phyloP scores from a whole-genome alignment of 2,329 filamentous ascomycete genomes.

The Exophiala sideris region DNA sequence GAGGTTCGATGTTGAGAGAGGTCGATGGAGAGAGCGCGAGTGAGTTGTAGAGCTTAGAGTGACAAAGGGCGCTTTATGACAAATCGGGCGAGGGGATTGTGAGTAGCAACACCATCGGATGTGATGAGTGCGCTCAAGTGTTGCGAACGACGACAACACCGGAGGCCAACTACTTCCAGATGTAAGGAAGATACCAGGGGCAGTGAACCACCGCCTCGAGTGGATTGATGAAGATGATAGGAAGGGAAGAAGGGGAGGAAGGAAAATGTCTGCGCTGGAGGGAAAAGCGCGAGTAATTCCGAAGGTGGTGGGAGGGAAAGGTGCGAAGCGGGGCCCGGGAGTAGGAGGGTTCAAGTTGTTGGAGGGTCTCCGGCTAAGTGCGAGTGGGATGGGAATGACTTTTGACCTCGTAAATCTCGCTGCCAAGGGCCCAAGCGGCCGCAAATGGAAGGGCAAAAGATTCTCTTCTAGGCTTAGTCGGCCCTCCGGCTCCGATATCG shows the following conservation, averaged over 20 bases:
- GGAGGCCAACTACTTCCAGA: too few relatives aligned
- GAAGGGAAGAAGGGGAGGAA: not conserved
- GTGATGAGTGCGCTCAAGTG: too few relatives aligned
- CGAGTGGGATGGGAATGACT: not conserved
- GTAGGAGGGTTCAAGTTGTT: too few relatives aligned
- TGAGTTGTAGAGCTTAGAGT: not conserved
- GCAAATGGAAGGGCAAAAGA: too few relatives aligned
- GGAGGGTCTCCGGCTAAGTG: too few relatives aligned
- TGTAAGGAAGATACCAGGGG: not conserved
- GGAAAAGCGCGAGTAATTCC: too few relatives aligned
- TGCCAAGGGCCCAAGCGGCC: too few relatives aligned
- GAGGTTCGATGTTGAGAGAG: not conserved
- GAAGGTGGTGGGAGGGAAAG: not conserved
- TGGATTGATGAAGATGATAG: conserved; percentile 4
- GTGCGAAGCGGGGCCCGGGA: not conserved
- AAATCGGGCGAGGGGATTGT: not conserved
- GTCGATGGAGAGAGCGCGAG: not conserved
- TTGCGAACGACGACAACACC: too few relatives aligned
- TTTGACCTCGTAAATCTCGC: too few relatives aligned
- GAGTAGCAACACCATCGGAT: too few relatives aligned
- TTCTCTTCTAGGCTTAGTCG: too few relatives aligned
- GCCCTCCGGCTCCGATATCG: too few relatives aligned
- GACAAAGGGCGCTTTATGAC: conserved; percentile 14
- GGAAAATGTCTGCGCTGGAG: not conserved
- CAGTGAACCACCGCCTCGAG: not conserved